Conservation (phyloP, 2,329 filamentous ascomycete genomes). For the Ophiostoma sp. region DNA sequence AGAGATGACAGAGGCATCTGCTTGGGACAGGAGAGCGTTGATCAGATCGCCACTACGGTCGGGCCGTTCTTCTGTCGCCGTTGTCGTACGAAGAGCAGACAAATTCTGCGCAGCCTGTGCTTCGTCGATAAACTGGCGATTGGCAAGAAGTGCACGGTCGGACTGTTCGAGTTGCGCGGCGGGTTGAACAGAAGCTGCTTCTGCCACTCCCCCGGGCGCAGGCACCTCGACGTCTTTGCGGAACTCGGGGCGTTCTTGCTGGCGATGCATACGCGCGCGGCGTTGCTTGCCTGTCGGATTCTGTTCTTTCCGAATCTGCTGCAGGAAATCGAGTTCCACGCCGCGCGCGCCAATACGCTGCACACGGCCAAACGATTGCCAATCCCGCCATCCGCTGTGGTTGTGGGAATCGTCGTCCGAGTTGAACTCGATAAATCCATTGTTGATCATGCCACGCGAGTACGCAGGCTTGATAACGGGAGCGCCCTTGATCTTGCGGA, state of each 20-base stretch:
- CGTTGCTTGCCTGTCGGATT: conserved; percentile 3
- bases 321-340: conserved; percentile 72
- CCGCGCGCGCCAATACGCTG: conserved; percentile 65
- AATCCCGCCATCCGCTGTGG: conserved; percentile 55
- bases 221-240: not conserved
- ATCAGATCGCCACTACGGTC: conserved; percentile 51
- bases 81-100: conserved; percentile 3
- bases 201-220: not conserved
- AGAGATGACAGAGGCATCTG: conserved; percentile 47
- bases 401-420: conserved; percentile 55
- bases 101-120: conserved; percentile 68
- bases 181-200: not conserved
- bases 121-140: conserved; percentile 55
- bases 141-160: conserved; percentile 31
- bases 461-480: conserved; percentile 53
- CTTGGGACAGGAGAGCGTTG: conserved; percentile 57
- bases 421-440: conserved; percentile 70
- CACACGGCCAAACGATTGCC: conserved; percentile 62
- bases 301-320: conserved; percentile 35
- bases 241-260: conserved; percentile 7
- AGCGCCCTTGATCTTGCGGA: conserved; percentile 60
- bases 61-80: not conserved
- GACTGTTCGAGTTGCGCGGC: not conserved
- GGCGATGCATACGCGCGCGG: conserved; percentile 24
- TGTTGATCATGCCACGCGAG: conserved; percentile 67